A percentile compares a stretch with the other conserved stretches of the same genome.
phyloP scores from a whole-genome alignment of 2,329 filamentous ascomycete genomes.

The Fusarium sambucinum region DNA sequence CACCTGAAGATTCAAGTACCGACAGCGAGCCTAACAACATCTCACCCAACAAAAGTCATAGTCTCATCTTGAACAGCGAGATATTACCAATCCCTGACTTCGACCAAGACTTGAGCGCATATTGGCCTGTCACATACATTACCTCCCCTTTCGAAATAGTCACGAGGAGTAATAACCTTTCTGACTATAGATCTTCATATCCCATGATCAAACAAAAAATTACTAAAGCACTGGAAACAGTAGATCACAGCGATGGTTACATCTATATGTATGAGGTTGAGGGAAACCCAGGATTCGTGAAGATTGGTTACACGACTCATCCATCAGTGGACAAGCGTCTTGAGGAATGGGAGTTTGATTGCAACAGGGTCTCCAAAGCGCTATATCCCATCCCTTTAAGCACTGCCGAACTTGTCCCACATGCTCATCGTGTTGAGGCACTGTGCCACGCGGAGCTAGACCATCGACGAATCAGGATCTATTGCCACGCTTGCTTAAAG shows the following conservation, averaged over 20 bases:
- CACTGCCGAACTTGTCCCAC: not conserved
- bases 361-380: not conserved
- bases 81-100: not conserved
- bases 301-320: not conserved
- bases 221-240: not conserved
- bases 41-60: not conserved
- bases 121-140: not conserved
- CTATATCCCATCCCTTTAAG: not conserved
- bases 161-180: not conserved
- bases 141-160: not conserved
- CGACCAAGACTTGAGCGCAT: slow-evolving; percentile 1
- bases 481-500: not conserved
- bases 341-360: not conserved
- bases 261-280: slow-evolving; percentile 1
- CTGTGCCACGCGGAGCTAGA: not conserved
- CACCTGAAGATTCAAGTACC: not conserved
- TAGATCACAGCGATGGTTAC: not conserved
- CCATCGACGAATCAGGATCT: not conserved
- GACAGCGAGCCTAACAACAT: not conserved
- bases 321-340: not conserved
- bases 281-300: slow-evolving; percentile 1
- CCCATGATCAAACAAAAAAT: not conserved
- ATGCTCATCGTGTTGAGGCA: not conserved
- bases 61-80: not conserved
- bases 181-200: not conserved